Conservation (phyloP, 495 filamentous ascomycete species). For the Podospora pseudoanserina region DNA sequence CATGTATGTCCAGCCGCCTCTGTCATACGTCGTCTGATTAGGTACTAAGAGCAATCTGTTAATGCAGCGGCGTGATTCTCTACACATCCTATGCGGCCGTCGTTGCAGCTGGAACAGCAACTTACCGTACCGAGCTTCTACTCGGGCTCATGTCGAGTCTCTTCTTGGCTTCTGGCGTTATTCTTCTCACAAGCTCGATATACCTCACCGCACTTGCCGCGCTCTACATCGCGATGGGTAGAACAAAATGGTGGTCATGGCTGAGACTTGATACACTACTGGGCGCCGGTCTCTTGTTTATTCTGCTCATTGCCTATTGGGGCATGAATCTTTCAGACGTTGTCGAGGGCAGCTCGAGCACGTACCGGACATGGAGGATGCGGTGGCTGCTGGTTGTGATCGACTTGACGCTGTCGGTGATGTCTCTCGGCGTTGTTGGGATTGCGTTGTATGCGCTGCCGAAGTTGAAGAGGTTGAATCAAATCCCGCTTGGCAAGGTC, state of each 20-base stretch:
- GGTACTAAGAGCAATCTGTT: too few species aligned
- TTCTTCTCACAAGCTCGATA: neutral
- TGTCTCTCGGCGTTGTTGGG: slow-evolving; percentile 6
- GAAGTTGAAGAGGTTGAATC: slow-evolving; percentile 10
- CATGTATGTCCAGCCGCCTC: neutral
- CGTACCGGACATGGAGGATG: neutral
- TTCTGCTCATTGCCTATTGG: slow-evolving; percentile 8
- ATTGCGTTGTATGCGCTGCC: slow-evolving; percentile 4
- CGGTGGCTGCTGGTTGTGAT: slow-evolving; percentile 16
- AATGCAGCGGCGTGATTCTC: too few species aligned
- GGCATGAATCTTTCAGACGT: neutral
- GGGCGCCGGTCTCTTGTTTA: neutral
- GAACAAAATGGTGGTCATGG: slow-evolving; percentile 10
- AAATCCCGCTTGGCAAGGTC: neutral
- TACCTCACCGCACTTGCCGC: slow-evolving; percentile 3
- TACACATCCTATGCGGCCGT: too few species aligned
- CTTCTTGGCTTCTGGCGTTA: neutral
- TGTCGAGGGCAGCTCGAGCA: neutral
- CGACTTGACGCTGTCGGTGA: slow-evolving; percentile 6
- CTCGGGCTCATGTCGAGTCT: neutral
- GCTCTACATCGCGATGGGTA: slow-evolving; percentile 3
- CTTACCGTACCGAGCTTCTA: neutral
- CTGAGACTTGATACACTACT: slow-evolving; percentile 3
- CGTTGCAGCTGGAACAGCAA: too few species aligned
- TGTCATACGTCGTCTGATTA: too few species aligned